Evolutionary conservation across 192 early-diverging fungal genomes (phyloP).

Genomic region (Allomyces macrogynus): DNA sequence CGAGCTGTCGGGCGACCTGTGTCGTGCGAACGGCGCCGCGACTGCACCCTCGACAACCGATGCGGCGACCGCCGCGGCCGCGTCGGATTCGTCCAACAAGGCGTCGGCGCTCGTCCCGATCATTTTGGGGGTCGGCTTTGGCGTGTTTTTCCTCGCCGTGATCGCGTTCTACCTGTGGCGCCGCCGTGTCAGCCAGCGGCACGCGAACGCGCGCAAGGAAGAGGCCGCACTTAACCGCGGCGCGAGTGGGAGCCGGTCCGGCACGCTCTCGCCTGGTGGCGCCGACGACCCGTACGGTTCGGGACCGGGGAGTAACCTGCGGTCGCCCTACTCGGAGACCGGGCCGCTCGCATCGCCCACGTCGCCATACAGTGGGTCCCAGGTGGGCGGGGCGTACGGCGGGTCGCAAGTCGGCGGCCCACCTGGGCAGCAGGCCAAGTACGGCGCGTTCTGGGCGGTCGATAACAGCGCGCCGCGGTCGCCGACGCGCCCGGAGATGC

Average conservation of each 20-base stretch:
- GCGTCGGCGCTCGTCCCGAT: not conserved
- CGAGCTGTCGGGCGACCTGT: not conserved
- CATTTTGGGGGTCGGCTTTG: not conserved
- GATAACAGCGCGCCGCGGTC: not conserved
- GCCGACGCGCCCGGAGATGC: no score
- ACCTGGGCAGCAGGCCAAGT: no score
- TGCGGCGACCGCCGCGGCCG: not conserved
- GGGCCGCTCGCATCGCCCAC: no score
- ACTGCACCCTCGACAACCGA: not conserved
- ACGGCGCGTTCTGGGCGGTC: not conserved
- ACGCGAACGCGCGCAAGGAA: not conserved
- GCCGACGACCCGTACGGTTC: no score
- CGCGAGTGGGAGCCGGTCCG: no score
- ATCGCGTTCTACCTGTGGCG: not conserved
- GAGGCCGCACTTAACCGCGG: no score
- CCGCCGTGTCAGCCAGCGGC: not conserved
- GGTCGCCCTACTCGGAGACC: no score
- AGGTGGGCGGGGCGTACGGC: no score
- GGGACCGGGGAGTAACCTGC: no score
- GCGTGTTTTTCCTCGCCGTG: not conserved
- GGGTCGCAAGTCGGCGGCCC: no score
- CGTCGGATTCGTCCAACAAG: not conserved
- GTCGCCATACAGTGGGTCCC: no score
- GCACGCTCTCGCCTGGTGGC: no score
- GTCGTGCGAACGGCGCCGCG: not conserved